A percentile compares a stretch with the other conserved stretches of the same genome.
These are phyloP conservation scores for Metarhizium rileyi DNA, from an alignment of 2,329 filamentous ascomycete genomes.

Conservation along the genomic window DNA sequence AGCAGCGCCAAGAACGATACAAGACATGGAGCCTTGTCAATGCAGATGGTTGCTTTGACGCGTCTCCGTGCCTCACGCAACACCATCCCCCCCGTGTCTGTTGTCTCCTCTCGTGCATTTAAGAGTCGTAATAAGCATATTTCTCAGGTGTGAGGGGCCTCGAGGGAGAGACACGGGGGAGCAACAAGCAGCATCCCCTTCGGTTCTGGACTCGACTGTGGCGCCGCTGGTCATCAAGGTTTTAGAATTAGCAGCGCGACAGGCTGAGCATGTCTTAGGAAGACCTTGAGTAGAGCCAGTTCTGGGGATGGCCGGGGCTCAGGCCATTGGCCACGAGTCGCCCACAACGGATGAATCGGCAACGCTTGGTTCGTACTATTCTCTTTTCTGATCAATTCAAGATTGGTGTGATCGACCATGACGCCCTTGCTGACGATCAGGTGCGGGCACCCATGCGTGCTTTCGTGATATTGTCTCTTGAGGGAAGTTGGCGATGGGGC, in stretches of 20 bases:
- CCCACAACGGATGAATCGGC: slow-evolving; percentile 7
- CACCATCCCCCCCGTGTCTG: not conserved
- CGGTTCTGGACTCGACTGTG: slow-evolving; percentile 6
- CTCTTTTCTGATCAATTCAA: not conserved
- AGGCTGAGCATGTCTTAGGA: not conserved
- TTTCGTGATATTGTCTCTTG: not conserved
- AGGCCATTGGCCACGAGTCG: slow-evolving; percentile 5
- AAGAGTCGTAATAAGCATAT: slow-evolving; percentile 1
- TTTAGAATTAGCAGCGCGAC: not conserved
- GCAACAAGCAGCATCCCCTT: slow-evolving; percentile 1
- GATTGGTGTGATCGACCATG: not conserved
- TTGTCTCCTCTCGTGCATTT: not conserved
- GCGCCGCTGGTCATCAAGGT: slow-evolving; percentile 3
- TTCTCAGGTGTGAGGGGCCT: not conserved
- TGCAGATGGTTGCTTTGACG: too few relatives aligned
- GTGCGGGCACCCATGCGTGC: not conserved
- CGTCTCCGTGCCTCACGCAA: too few relatives aligned
- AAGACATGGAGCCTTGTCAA: too few relatives aligned
- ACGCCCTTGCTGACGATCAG: not conserved
- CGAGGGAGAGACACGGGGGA: not conserved
- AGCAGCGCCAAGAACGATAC: too few relatives aligned
- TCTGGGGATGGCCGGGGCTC: slow-evolving; percentile 5
- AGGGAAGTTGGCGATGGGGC: not conserved
- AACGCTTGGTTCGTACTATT: not conserved
- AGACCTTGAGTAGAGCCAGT: not conserved